These are phyloP conservation scores for Pistacia vera DNA, from an alignment of 345 rosid species.

Conservation along the genomic window DNA sequence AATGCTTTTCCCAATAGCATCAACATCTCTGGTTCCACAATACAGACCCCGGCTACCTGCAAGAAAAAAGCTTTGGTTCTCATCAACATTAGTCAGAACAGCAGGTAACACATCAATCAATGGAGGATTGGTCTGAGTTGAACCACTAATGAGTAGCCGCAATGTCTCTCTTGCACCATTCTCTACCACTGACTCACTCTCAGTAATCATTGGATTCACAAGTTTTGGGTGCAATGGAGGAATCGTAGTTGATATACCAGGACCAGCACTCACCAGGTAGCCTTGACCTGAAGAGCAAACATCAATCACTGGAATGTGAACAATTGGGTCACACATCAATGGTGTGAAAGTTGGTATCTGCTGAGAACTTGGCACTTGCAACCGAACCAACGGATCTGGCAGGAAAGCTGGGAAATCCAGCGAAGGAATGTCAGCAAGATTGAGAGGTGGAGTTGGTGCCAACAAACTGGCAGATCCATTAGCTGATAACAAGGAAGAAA, in stretches of 20 bases:
- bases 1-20: constrained; percentile 38
- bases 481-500: constrained; percentile 63
- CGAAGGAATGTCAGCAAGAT: constrained; percentile 59
- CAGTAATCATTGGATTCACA: constrained; percentile 57
- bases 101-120: constrained; percentile 52
- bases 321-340: constrained; percentile 89
- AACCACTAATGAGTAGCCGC: constrained; percentile 71
- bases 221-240: constrained; percentile 59
- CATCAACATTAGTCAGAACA: constrained; percentile 34
- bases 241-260: constrained; percentile 59
- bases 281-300: constrained; percentile 95
- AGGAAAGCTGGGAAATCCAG: constrained; percentile 49
- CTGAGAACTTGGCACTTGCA: constrained; percentile 61
- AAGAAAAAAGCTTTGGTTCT: constrained; percentile 40
- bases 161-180: constrained; percentile 96
- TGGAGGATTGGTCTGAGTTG: constrained; percentile 52
- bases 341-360: constrained; percentile 81
- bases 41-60: constrained; percentile 74
- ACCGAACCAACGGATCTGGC: constrained; percentile 61
- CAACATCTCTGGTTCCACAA: constrained; percentile 48
- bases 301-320: constrained; percentile 87
- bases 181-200: constrained; percentile 66
- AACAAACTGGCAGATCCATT: constrained; percentile 48
- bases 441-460: constrained; percentile 50
- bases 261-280: constrained; percentile 88